Evolutionary conservation across 352 stramenopile genomes (phyloP), one percentile per base, ranked within the genome.

Genomic region (Globisporangium splendens): DNA sequence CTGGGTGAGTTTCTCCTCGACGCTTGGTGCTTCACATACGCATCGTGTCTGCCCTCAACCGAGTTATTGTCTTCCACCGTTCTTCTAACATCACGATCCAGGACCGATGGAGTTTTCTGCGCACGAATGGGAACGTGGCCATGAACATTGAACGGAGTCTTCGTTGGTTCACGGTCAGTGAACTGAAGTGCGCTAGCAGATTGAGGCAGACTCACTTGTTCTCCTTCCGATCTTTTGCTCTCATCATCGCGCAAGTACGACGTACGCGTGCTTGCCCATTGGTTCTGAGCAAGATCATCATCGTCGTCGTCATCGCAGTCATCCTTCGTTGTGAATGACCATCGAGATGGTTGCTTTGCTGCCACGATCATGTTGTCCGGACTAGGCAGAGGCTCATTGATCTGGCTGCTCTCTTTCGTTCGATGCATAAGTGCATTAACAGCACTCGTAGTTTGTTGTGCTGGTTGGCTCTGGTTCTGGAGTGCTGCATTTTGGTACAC

Each of bases 81-180:
- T 41, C 59, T n/a, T 55, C 39, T 12, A 35, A 46, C 13, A 17
- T 12, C 46, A 12, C 1, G 18, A 15, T n/a, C 13, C 14, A 38
- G 15, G 35, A 6, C 18, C 38, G 35, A 21, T 48, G 21, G 59
- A 10, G 22, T 17, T 33, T 31, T 18, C 33, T 56, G 58, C 38
- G 22, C 43, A 41, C 75, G 70, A 11, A 85, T 79, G 7, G 77
- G 75, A 10, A 88, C 75, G 13, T 66, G 62, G 1, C 75, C 75
- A n/a, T 47, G 61, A 13, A 63, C 14, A 28, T 60, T 68, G 47
- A 72, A 72, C 20, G 59, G 59, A 1, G 50, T 12, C n/a, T 15
- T 43, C 8, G n/a, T 7, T 39, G 17, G 11, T 8, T 35, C 28
- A 35, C 10, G 28, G 28, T 11, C 28, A 35, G 28, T 35, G 28